phyloP scores from a whole-genome alignment of 2,329 filamentous ascomycete genomes.

The Aspergillus jensenii region DNA sequence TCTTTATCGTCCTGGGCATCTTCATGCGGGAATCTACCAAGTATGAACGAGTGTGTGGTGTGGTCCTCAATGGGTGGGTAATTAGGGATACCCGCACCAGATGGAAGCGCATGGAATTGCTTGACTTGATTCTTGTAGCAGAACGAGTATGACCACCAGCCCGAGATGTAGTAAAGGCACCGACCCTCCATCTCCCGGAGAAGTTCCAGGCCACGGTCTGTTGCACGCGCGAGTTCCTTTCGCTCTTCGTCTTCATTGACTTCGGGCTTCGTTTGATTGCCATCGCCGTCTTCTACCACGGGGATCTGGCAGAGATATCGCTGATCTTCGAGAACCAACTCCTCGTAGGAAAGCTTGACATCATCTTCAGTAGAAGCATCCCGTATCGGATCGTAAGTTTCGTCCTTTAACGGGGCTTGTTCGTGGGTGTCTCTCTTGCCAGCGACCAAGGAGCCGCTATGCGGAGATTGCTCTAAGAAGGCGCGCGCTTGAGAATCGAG shows the following conservation, averaged over 20 bases:
- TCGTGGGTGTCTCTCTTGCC: slow-evolving; percentile 19
- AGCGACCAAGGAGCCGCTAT: slow-evolving; percentile 16
- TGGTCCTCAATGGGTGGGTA: slow-evolving; percentile 77
- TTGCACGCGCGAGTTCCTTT: slow-evolving; percentile 75
- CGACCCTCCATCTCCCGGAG: slow-evolving; percentile 72
- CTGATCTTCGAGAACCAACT: slow-evolving; percentile 68
- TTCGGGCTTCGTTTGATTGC: slow-evolving; percentile 66
- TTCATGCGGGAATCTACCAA: slow-evolving; percentile 61
- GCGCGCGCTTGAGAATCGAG: slow-evolving; percentile 68
- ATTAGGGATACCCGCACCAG: slow-evolving; percentile 63
- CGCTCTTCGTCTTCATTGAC: slow-evolving; percentile 67
- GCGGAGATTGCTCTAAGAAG: slow-evolving; percentile 41
- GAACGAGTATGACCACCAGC: slow-evolving; percentile 96
- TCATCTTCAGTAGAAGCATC: slow-evolving; percentile 11
- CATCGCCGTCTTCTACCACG: slow-evolving; percentile 61
- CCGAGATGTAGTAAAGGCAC: slow-evolving; percentile 80
- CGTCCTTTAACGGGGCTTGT: slow-evolving; percentile 27
- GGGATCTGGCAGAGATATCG: slow-evolving; percentile 86
- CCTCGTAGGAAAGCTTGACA: slow-evolving; percentile 58
- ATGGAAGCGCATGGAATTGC: slow-evolving; percentile 83
- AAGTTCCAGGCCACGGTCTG: slow-evolving; percentile 75
- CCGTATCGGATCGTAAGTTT: slow-evolving; percentile 34
- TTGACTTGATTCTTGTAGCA: slow-evolving; percentile 86
- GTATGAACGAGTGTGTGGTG: slow-evolving; percentile 70
- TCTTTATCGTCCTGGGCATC: slow-evolving; percentile 34